A percentile compares a stretch with the other conserved stretches of the same genome.
Conservation (phyloP, 2,329 filamentous ascomycete species). For the Emmonsia crescens region DNA sequence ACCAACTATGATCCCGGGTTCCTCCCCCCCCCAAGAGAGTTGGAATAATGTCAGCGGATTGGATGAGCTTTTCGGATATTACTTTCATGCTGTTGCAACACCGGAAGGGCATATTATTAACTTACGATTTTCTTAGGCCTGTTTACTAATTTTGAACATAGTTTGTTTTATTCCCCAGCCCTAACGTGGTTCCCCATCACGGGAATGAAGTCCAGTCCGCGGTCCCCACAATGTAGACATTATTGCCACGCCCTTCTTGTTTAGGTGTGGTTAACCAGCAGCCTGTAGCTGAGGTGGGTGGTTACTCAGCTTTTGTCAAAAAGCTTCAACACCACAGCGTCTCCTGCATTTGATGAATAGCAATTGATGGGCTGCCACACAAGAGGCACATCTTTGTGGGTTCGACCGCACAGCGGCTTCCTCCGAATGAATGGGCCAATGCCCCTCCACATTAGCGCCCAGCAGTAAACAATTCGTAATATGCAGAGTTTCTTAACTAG, state of each 20-base stretch:
- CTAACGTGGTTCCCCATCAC: neutral
- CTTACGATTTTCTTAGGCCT: neutral
- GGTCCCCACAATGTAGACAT: neutral
- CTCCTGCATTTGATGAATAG: neutral
- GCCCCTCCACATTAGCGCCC: neutral
- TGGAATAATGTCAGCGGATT: neutral
- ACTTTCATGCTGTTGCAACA: neutral
- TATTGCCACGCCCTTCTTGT: neutral
- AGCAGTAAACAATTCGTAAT: neutral
- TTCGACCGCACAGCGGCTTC: neutral
- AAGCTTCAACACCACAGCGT: neutral
- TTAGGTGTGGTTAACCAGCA: too few species aligned
- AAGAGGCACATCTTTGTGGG: neutral
- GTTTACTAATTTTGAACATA: too few species aligned
- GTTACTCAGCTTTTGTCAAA: too few species aligned
- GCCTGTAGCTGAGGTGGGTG: too few species aligned
- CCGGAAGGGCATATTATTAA: neutral
- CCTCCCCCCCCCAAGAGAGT: neutral
- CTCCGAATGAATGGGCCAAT: neutral
- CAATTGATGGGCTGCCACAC: neutral
- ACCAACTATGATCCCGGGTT: neutral
- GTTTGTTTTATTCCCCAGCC: neutral
- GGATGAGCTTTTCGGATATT: neutral
- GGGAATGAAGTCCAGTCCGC: neutral
- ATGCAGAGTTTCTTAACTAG: neutral